phyloP scores from a whole-genome alignment of 202 grass and related monocot species.

The Brachypodium distachyon region DNA sequence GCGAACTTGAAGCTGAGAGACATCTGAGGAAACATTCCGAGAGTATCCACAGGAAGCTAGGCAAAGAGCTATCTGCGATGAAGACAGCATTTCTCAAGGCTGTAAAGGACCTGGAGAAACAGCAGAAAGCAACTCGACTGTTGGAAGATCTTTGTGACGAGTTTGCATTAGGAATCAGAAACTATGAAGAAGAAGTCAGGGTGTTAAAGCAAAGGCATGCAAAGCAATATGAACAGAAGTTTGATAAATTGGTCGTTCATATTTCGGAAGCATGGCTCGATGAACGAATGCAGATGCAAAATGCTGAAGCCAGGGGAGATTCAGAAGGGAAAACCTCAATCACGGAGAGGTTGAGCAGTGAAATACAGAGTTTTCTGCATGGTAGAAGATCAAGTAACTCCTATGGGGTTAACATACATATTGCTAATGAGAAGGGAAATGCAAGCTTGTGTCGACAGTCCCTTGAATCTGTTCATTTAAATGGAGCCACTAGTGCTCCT shows the following conservation, averaged over 20 bases:
- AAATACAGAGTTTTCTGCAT: slow-evolving; percentile 72
- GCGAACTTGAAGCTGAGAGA: slow-evolving; percentile 85
- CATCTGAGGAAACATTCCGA: slow-evolving; percentile 66
- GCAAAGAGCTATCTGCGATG: slow-evolving; percentile 65
- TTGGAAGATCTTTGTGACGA: slow-evolving; percentile 85
- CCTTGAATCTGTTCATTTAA: slow-evolving; percentile 74
- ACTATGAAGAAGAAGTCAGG: slow-evolving; percentile 88
- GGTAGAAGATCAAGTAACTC: slow-evolving; percentile 28
- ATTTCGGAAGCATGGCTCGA: slow-evolving; percentile 96
- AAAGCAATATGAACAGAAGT: slow-evolving; percentile 51
- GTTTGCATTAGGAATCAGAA: slow-evolving; percentile 79
- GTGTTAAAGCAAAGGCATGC: slow-evolving; percentile 57
- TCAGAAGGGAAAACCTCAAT: slow-evolving; percentile 42
- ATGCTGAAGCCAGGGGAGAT: slow-evolving; percentile 39
- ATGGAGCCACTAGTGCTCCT: slow-evolving; percentile 79
- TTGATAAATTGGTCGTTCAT: slow-evolving; percentile 82
- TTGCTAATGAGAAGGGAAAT: slow-evolving; percentile 27
- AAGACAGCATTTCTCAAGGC: slow-evolving; percentile 64
- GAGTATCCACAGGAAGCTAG: slow-evolving; percentile 64
- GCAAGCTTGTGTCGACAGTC: slow-evolving; percentile 72
- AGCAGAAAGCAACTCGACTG: slow-evolving; percentile 54
- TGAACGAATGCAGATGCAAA: slow-evolving; percentile 89
- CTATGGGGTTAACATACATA: slow-evolving; percentile 15
- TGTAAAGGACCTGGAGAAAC: slow-evolving; percentile 67
- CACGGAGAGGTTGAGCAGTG: slow-evolving; percentile 53